Evolutionary conservation across 768 basidiomycete species (phyloP).

Genomic region (Lenzites betulinus): DNA sequence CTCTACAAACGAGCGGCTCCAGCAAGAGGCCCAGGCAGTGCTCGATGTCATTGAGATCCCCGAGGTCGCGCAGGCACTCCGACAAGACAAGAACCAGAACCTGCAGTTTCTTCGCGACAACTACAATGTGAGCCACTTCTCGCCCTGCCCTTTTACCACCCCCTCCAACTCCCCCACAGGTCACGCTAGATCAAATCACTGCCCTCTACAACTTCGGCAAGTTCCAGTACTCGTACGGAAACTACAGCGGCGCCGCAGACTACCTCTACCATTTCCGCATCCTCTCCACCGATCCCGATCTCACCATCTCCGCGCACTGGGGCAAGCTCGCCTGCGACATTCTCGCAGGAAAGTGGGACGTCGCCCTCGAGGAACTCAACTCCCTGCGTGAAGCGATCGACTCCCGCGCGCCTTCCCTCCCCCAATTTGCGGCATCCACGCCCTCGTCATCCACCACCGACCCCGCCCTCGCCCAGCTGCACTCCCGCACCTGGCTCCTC

Average conservation of each 20-base stretch:
- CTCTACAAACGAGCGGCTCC: slow-evolving; percentile 78
- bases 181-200: slow-evolving; percentile 93
- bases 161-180: slow-evolving; percentile 45
- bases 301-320: slow-evolving; percentile 97
- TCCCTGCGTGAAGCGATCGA: slow-evolving; percentile 93
- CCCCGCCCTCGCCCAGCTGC: slow-evolving; percentile 82
- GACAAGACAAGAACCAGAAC: slow-evolving; percentile 98
- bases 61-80: slow-evolving; percentile 90
- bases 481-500: slow-evolving; percentile 93
- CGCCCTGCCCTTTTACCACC: background rate
- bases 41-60: slow-evolving; percentile 96
- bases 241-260: slow-evolving; percentile 95
- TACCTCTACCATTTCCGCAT: slow-evolving; percentile 99
- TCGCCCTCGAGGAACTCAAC: slow-evolving; percentile 94
- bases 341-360: slow-evolving; percentile 91
- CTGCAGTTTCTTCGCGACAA: slow-evolving; percentile 91
- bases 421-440: slow-evolving; percentile 36
- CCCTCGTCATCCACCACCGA: slow-evolving; percentile 41
- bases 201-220: slow-evolving; percentile 97
- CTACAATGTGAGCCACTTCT: slow-evolving; percentile 42
- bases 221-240: slow-evolving; percentile 98
- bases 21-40: slow-evolving; percentile 90
- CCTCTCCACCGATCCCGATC: slow-evolving; percentile 89
- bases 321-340: slow-evolving; percentile 98
- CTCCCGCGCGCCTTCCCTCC: slow-evolving; percentile 59